Base-by-base conservation (phyloP, 352 stramenopile genomes). In the Pythium guiyangense region DNA sequence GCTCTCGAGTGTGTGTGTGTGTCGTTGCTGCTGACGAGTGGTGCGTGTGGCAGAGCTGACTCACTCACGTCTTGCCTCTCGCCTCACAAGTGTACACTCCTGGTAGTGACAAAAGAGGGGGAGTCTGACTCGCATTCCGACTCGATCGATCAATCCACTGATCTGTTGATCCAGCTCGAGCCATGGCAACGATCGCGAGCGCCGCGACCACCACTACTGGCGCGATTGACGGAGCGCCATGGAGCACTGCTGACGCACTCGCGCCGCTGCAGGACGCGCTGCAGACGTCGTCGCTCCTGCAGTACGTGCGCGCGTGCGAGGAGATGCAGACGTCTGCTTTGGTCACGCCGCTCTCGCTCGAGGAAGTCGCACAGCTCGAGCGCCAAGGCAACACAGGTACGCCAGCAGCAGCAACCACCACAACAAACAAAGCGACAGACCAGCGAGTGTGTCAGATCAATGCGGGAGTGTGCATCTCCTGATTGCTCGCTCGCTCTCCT, bases 331-430 rank as follows among this genome's bases (percentile, higher is more conserved):
- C 20, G 5, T 35, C 39, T 11, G 2, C 57, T 18, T 25, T 42
- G 31, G 81, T 70, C 45, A 71, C 71, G 52, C 59, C 75, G 50
- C 66, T 94, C n/a, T 74, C 79, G 1, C 25, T 42, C 1, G 29
- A 45, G 6, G 81, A 94, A 49, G 69, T 90, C 34, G 59, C 66
- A 35, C 60, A 66, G 31, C 68, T 94, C 31, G 60, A 86, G 64
- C 62, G 61, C 27, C 70, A 85, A 12, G 84, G 79, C 52, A 92
- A 92, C 71, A 70, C 68, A 0, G 83, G 79, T 91, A 70, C 10
- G 48, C 3, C n/a, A 17, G 20, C 25, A 6, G n/a, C n/a, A n/a
- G n/a, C 51, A 18, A 8, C 22, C 59, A 27, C n/a, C n/a, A n/a
- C n/a, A n/a, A n/a, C n/a, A n/a, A n/a, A n/a, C n/a, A n/a, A n/a